phyloP scores from a whole-genome alignment of 2,329 filamentous ascomycete species.

The Cordyceps cateniannulata region DNA sequence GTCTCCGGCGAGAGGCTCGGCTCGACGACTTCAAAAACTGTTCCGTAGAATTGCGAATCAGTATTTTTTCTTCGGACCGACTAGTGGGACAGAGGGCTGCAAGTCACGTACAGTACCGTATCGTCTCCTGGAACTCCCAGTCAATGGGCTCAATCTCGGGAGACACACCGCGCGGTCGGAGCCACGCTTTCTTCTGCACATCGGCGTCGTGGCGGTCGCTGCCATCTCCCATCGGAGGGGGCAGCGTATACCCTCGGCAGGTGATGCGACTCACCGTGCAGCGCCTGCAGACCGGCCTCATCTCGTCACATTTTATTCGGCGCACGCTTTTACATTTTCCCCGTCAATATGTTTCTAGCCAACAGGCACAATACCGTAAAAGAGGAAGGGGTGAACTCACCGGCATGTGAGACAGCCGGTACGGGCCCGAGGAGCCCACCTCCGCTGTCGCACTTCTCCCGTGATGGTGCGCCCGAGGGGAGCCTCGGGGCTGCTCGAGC shows the following conservation, averaged over 20 bases:
- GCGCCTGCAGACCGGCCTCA: background rate
- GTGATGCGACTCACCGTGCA: background rate
- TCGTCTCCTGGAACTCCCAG: background rate
- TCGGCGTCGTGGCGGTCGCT: background rate
- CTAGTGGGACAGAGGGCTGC: background rate
- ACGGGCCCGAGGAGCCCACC: background rate
- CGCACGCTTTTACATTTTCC: background rate
- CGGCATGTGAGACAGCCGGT: background rate
- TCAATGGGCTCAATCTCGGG: background rate
- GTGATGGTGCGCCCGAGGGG: background rate
- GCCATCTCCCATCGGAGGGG: background rate
- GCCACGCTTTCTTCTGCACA: too few relatives aligned
- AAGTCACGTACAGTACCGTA: background rate
- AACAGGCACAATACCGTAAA: background rate
- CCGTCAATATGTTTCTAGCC: background rate
- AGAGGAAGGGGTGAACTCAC: background rate
- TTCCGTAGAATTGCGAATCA: background rate
- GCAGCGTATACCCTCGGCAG: background rate
- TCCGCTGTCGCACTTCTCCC: background rate
- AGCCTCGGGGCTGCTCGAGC: background rate
- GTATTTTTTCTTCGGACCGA: background rate
- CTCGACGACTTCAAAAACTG: background rate
- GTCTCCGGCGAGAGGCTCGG: background rate
- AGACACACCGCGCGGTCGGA: background rate
- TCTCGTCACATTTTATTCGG: background rate